Base-by-base conservation (phyloP, 169 alveolate species). In the Plasmodium gaboni region DNA sequence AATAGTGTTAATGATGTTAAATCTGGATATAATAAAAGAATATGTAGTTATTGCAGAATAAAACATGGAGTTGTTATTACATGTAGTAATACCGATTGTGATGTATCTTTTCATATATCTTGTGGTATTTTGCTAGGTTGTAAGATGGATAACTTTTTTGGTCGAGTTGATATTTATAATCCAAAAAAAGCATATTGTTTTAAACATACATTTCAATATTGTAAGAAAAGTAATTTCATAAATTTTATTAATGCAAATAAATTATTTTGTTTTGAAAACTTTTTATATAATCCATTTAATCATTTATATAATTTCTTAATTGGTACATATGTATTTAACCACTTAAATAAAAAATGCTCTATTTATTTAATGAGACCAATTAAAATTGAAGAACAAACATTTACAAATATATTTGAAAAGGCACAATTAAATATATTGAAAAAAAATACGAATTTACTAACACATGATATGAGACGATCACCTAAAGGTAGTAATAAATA, bases 121-220 rank as follows among this genome's bases (percentile, higher is more conserved):
- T 83, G 91, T 83, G 91, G 91, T 15, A 83, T 83, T 53, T 57
- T 68, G 2, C 55, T 83, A 53, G 91, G 91, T 19, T 83, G 91
- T 46, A 83, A 83, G 24, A 83, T 83, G 91, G 91, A 83, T 63
- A 83, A 83, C 24, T 83, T 83, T 57, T 83, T 83, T 67, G 91
- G 91, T 32, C 59, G 91, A 13, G 91, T 83, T 12, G 91, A 83
- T 83, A 83, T 83, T 53, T 83, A 83, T 71, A 83, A 83, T 15
- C 91, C 91, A 19, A 83, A 83, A 61, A 83, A 83, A 48, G 85
- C 85, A 8, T 83, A 83, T 22, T 83, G 91, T 68, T 83, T 83
- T 83, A 83, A 83, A 28, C 91, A 83, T 50, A 83, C 91, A 2
- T 83, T 83, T 61, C 91, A 83, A 44, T 55, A 51, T 44, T 83